Conservation (phyloP, 2,329 filamentous ascomycete species). For the Rhexocercosporidium sp. region DNA sequence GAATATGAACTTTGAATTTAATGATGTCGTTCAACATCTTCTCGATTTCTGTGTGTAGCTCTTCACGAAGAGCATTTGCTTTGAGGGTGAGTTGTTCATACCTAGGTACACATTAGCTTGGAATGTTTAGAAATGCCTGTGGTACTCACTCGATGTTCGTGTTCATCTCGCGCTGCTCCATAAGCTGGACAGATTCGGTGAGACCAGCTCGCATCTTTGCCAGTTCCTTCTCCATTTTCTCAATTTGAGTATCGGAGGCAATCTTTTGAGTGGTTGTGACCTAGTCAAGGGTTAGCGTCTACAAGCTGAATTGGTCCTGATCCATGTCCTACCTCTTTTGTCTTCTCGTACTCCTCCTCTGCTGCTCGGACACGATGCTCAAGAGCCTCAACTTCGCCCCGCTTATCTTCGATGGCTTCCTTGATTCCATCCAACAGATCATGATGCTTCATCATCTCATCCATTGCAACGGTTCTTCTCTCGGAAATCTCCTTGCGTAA, state of each 20-base stretch:
- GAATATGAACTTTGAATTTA: constrained; percentile 97
- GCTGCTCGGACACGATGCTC: constrained; percentile 87
- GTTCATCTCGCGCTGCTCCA: constrained; percentile 96
- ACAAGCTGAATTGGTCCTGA: background rate
- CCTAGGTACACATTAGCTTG: constrained; percentile 50
- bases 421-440: constrained; percentile 93
- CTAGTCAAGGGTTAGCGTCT: constrained; percentile 30
- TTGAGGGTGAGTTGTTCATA: constrained; percentile 91
- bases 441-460: constrained; percentile 92
- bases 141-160: constrained; percentile 84
- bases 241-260: constrained; percentile 89
- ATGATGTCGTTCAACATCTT: constrained; percentile 96
- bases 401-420: constrained; percentile 96
- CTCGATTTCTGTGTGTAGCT: constrained; percentile 96
- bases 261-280: constrained; percentile 84
- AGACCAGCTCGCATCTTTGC: constrained; percentile 86
- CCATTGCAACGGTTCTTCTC: constrained; percentile 78
- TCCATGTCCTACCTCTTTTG: constrained; percentile 68
- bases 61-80: constrained; percentile 85
- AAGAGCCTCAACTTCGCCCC: constrained; percentile 87
- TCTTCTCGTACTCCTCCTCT: constrained; percentile 92
- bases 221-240: constrained; percentile 99
- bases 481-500: constrained; percentile 94
- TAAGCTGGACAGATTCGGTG: constrained; percentile 83
- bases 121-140: background rate